phyloP scores from a whole-genome alignment of 768 basidiomycete genomes.

The Mycena floridula region DNA sequence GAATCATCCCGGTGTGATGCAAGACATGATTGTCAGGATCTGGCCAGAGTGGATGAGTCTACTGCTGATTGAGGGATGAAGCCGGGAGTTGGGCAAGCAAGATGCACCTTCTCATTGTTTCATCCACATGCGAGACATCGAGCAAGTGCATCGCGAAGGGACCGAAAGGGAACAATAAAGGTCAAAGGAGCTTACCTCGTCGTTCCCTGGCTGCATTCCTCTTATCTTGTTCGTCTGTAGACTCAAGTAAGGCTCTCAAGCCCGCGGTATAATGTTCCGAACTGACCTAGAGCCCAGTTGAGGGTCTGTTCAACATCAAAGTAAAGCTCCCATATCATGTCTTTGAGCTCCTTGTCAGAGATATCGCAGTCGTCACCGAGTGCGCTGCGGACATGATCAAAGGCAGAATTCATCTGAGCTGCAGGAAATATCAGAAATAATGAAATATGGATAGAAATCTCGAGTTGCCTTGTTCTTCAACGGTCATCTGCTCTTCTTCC shows the following conservation, averaged over 20 bases:
- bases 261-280: not conserved
- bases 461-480: slow-evolving; percentile 74
- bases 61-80: slow-evolving; percentile 13
- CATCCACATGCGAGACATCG: slow-evolving; percentile 15
- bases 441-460: no score
- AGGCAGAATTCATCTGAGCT: slow-evolving; percentile 65
- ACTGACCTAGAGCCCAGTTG: slow-evolving; percentile 68
- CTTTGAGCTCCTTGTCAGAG: slow-evolving; percentile 68
- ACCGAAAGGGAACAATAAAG: slow-evolving; percentile 21
- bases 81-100: slow-evolving; percentile 16
- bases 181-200: slow-evolving; percentile 67
- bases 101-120: slow-evolving; percentile 52
- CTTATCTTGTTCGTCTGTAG: slow-evolving; percentile 63
- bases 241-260: slow-evolving; percentile 4
- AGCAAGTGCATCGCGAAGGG: slow-evolving; percentile 20
- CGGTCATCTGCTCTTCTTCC: slow-evolving; percentile 74
- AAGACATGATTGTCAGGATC: not conserved
- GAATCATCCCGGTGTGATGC: not conserved
- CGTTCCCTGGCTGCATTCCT: slow-evolving; percentile 61
- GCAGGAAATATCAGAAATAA: slow-evolving; percentile 1
- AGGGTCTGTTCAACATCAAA: slow-evolving; percentile 80
- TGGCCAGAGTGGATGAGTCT: slow-evolving; percentile 14
- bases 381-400: slow-evolving; percentile 61
- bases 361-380: slow-evolving; percentile 71
- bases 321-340: slow-evolving; percentile 81